Base-by-base conservation (phyloP, 2,329 filamentous ascomycete species). In the Tothia fuscella region DNA sequence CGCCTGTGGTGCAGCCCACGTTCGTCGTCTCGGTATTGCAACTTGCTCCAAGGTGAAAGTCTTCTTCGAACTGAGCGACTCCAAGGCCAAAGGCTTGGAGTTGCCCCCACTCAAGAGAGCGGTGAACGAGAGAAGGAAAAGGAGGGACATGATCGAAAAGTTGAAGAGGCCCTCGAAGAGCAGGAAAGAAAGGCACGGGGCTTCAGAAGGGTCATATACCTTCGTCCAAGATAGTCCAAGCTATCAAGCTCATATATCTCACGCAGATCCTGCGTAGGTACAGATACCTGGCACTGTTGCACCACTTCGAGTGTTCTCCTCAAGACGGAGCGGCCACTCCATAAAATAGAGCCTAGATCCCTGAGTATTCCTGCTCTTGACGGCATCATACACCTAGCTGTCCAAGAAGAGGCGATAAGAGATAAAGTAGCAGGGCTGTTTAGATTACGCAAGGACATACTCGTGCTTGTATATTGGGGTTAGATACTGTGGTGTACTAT, bases 371-470 rank as follows among this genome's bases (percentile, higher is more conserved):
- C n/a, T n/a, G n/a, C n/a, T n/a, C n/a, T n/a, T n/a, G n/a, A n/a
- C n/a, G n/a, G n/a, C n/a, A n/a, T n/a, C n/a, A n/a, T n/a, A n/a
- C n/a, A n/a, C n/a, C n/a, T n/a, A n/a, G n/a, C n/a, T n/a, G n/a
- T n/a, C n/a, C n/a, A n/a, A n/a, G n/a, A n/a, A n/a, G n/a, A n/a
- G n/a, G n/a, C n/a, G n/a, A n/a, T n/a, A 28, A 37, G 35, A 37
- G 35, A 37, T 37, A 37, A 25, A 37, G 21, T 26, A 16, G 3
- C 28, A 37, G 22, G 35, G 35, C 20, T 37, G 21, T 37, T 9
- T 37, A 37, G 13, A 37, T 37, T 37, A 21, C 35, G 28, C n/a
- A 16, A 37, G n/a, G n/a, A n/a, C n/a, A n/a, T n/a, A n/a, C n/a
- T n/a, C n/a, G n/a, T n/a, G n/a, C n/a, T n/a, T n/a, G n/a, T n/a